Conservation (phyloP, 768 basidiomycete genomes). For the Mycena epipterygia region DNA sequence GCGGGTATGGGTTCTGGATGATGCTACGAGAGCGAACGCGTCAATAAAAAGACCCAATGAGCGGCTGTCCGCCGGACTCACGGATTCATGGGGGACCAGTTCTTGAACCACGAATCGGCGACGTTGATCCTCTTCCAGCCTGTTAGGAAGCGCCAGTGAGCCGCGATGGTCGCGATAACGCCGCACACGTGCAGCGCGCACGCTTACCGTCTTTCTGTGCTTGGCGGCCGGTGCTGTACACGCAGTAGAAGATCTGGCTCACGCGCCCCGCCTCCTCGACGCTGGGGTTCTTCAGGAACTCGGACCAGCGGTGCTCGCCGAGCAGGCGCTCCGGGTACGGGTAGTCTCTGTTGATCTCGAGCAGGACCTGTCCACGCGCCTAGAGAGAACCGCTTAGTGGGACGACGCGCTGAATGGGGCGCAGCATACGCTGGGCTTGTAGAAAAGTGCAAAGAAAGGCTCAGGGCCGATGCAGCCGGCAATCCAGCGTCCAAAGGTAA, state of each 20-base stretch:
- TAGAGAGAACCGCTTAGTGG: slow-evolving; percentile 29
- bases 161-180: not conserved
- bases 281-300: slow-evolving; percentile 57
- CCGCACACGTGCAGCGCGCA: slow-evolving; percentile 6
- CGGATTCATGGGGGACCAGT: slow-evolving; percentile 52
- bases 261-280: slow-evolving; percentile 52
- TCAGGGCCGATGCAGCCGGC: slow-evolving; percentile 56
- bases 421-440: slow-evolving; percentile 60
- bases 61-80: slow-evolving; percentile 33
- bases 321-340: slow-evolving; percentile 53
- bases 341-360: slow-evolving; percentile 60
- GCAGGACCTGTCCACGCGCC: slow-evolving; percentile 63
- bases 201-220: slow-evolving; percentile 65
- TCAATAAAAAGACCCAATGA: not conserved
- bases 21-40: slow-evolving; percentile 33
- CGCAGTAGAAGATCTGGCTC: slow-evolving; percentile 58
- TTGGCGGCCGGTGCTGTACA: slow-evolving; percentile 56
- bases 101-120: slow-evolving; percentile 57
- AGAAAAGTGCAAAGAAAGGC: slow-evolving; percentile 57
- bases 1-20: slow-evolving; percentile 56
- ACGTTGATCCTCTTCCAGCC: slow-evolving; percentile 67
- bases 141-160: slow-evolving; percentile 31
- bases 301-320: slow-evolving; percentile 65
- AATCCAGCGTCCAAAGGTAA: slow-evolving; percentile 61
- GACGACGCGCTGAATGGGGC: not conserved